These are phyloP conservation scores for Glebionis coronaria DNA, from an alignment of 129 eudicot species.

Conservation along the genomic window DNA sequence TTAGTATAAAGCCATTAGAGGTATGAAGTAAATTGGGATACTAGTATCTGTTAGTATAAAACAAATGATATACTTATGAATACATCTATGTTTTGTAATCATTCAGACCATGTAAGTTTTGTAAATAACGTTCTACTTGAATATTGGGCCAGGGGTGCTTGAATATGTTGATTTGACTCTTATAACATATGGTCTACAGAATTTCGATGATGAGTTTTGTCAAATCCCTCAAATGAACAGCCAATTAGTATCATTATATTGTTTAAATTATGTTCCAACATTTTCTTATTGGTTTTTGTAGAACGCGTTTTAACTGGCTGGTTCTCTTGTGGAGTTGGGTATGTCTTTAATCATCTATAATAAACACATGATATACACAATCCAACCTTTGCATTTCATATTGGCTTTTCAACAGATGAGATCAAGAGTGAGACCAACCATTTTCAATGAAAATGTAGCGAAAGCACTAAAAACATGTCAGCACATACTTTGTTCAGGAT, in stretches of 20 bases:
- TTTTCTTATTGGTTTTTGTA: conserved; percentile 16
- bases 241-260: not conserved
- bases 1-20: conserved; percentile 54
- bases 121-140: not conserved
- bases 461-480: conserved; percentile 57
- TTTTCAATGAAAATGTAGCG: conserved; percentile 61
- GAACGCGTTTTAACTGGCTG: conserved; percentile 76
- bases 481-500: too few species aligned
- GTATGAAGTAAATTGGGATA: conserved; percentile 36
- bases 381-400: not conserved
- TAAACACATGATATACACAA: not conserved
- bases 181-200: too few species aligned
- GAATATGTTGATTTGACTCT: too few species aligned
- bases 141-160: conserved; percentile 64
- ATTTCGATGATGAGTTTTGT: too few species aligned
- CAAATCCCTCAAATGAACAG: not conserved
- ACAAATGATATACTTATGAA: too few species aligned
- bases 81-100: too few species aligned
- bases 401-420: conserved; percentile 48
- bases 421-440: conserved; percentile 57
- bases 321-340: conserved; percentile 70
- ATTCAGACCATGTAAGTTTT: not conserved
- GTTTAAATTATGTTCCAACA: not conserved
- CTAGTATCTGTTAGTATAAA: too few species aligned
- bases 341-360: conserved; percentile 20